phyloP scores from a whole-genome alignment of 2,329 filamentous ascomycete species.

The Botrytis pseudocinerea region DNA sequence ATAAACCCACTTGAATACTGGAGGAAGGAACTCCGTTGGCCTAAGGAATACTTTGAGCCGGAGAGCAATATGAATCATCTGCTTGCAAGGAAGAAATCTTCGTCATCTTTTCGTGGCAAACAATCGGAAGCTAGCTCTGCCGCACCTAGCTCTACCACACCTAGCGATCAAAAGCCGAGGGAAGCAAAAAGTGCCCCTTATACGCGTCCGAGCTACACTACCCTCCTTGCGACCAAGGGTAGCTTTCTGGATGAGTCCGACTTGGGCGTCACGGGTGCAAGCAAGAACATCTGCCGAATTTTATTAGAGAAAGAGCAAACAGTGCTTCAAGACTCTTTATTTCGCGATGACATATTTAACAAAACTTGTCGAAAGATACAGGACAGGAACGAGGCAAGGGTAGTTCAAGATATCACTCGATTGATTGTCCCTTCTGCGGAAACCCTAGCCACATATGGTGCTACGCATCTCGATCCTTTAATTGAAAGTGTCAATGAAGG shows the following conservation, averaged over 20 bases:
- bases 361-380: not conserved
- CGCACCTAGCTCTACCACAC: conserved; percentile 35
- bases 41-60: conserved; percentile 7
- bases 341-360: not conserved
- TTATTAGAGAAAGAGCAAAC: not conserved
- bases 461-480: conserved; percentile 38
- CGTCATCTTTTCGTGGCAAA: conserved; percentile 35
- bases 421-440: conserved; percentile 15
- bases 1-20: conserved; percentile 13
- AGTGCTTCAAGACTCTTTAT: not conserved
- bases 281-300: conserved; percentile 36
- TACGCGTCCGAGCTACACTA: conserved; percentile 42
- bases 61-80: conserved; percentile 32
- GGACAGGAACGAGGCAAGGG: not conserved
- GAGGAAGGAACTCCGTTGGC: not conserved
- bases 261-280: conserved; percentile 39
- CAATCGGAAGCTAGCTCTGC: conserved; percentile 32
- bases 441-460: not conserved
- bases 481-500: conserved; percentile 46
- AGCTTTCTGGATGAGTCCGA: conserved; percentile 44
- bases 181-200: conserved; percentile 45
- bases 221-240: conserved; percentile 44
- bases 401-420: conserved; percentile 10
- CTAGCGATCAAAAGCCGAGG: conserved; percentile 44
- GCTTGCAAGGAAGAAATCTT: conserved; percentile 40